These are phyloP conservation scores for Penicillium frequentans DNA, from an alignment of 2,329 filamentous ascomycete genomes.

Conservation along the genomic window DNA sequence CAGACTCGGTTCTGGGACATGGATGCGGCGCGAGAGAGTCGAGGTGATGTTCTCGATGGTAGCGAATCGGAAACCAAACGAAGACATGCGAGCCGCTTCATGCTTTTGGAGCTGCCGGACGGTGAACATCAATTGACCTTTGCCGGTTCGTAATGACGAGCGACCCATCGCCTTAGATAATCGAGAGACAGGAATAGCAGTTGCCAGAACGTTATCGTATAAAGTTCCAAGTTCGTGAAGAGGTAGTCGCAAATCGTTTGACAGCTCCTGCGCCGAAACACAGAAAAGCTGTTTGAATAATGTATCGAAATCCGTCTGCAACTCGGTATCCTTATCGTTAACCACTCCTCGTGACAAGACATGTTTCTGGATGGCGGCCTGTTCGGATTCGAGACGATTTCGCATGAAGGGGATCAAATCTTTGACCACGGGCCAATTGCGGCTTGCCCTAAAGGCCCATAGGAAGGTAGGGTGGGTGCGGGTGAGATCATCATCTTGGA, in stretches of 20 bases:
- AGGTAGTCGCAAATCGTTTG: constrained; percentile 63
- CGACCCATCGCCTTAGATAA: constrained; percentile 29
- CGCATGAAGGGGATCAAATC: constrained; percentile 72
- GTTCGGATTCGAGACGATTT: constrained; percentile 61
- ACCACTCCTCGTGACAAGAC: constrained; percentile 44
- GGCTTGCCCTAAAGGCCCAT: constrained; percentile 81
- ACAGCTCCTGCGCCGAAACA: constrained; percentile 72
- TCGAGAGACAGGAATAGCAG: constrained; percentile 48
- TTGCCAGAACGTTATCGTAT: constrained; percentile 74
- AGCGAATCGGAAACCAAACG: constrained; percentile 77
- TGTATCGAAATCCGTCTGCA: constrained; percentile 69
- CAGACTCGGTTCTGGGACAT: constrained; percentile 66
- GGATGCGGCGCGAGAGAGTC: constrained; percentile 70
- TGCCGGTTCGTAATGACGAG: constrained; percentile 47
- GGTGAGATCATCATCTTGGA: constrained; percentile 72
- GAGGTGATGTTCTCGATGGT: constrained; percentile 66
- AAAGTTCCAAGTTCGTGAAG: constrained; percentile 66
- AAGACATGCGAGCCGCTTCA: constrained; percentile 65
- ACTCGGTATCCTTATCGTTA: constrained; percentile 48
- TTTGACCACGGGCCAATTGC: constrained; percentile 71
- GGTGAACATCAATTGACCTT: constrained; percentile 78
- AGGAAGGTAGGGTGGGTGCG: constrained; percentile 77
- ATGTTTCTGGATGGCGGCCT: constrained; percentile 49
- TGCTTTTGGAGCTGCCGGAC: constrained; percentile 62
- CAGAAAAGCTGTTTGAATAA: constrained; percentile 84